Percentiles rank a stretch among this genome's conserved stretches.
phyloP scores from a whole-genome alignment of 306 rosid species.

The Cyamopsis tetragonoloba region DNA sequence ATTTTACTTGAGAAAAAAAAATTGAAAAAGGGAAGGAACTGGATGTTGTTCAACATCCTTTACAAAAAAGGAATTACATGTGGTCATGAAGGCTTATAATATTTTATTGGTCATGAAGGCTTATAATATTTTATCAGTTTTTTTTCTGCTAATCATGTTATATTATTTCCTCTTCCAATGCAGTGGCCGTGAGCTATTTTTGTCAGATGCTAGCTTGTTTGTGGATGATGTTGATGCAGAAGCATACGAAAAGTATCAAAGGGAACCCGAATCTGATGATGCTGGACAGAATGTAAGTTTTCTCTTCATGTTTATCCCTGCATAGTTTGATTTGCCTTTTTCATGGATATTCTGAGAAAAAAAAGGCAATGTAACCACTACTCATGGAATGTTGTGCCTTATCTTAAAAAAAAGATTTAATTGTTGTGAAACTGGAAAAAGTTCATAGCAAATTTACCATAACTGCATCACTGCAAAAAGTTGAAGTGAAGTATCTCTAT shows the following conservation, averaged over 20 bases:
- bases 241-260: conserved; percentile 80
- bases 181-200: conserved; percentile 85
- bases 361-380: not conserved
- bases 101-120: not conserved
- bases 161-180: conserved; percentile 18
- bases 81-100: not conserved
- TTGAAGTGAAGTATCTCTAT: no score
- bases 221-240: conserved; percentile 96
- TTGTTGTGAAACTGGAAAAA: not conserved
- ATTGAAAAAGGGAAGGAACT: not conserved
- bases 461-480: not conserved
- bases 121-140: not conserved
- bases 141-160: conserved; percentile 4
- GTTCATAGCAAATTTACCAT: not conserved
- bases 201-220: conserved; percentile 85
- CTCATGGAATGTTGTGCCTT: not conserved
- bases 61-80: not conserved
- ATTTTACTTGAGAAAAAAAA: not conserved
- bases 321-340: not conserved
- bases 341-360: no score
- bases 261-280: conserved; percentile 55
- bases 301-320: conserved; percentile 1
- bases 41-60: conserved; percentile 10
- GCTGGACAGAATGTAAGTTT: conserved; percentile 53
- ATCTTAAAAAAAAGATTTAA: not conserved